A percentile compares a stretch with the other conserved stretches of the same genome.
phyloP scores from a whole-genome alignment of 257 asterid species.

The Penstemon barbatus region DNA sequence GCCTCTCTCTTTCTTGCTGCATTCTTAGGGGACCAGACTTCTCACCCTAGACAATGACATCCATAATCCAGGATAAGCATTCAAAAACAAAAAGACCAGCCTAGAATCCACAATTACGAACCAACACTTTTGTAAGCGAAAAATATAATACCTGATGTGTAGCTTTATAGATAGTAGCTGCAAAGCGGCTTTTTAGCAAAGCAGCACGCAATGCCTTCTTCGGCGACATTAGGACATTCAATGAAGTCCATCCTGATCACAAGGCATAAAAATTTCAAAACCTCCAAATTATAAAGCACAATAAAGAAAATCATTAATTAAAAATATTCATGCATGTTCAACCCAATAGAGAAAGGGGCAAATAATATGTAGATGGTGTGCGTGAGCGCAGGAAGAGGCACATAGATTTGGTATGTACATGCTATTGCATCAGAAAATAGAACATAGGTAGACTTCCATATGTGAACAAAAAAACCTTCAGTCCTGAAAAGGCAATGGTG shows the following conservation, averaged over 20 bases:
- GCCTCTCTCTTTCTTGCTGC: constrained; percentile 57
- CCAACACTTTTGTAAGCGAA: neutral
- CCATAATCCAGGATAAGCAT: constrained; percentile 21
- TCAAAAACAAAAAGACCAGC: neutral
- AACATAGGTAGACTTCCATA: neutral
- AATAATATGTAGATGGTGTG: neutral
- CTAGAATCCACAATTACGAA: neutral
- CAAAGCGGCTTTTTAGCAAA: constrained; percentile 74
- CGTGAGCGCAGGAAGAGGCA: neutral
- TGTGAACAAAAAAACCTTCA: constrained; percentile 7
- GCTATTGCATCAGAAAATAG: neutral
- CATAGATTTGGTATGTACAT: neutral
- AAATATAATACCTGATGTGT: constrained; percentile 37
- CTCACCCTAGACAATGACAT: constrained; percentile 39
- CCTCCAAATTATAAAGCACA: constrained; percentile 9
- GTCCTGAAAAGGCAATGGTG: neutral
- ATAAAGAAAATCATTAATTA: constrained; percentile 8
- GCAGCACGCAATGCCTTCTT: constrained; percentile 78
- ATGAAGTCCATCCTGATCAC: constrained; percentile 43
- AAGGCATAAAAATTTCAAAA: constrained; percentile 12
- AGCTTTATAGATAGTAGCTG: constrained; percentile 72
- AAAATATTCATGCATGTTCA: neutral
- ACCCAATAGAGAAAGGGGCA: neutral
- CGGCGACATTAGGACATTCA: constrained; percentile 50
- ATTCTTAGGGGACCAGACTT: constrained; percentile 42